A percentile compares a stretch with the other conserved stretches of the same genome.
phyloP scores from a whole-genome alignment of 2,329 filamentous ascomycete species.

The Pseudovirgaria hyperparasitica region DNA sequence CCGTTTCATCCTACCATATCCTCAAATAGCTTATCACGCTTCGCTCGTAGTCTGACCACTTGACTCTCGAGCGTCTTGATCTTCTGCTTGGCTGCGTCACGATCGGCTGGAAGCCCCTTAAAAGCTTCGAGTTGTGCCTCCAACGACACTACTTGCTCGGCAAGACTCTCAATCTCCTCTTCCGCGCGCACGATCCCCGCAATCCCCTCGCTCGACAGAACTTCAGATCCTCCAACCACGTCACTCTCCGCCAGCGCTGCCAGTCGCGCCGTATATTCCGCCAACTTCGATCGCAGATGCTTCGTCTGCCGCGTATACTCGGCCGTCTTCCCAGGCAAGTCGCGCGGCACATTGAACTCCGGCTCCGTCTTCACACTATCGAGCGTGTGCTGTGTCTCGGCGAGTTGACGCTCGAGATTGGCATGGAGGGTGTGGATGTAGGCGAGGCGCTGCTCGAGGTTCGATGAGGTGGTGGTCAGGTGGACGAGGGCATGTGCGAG shows the following conservation, averaged over 20 bases:
- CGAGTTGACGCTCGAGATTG: conserved; percentile 20
- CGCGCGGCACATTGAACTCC: conserved; percentile 33
- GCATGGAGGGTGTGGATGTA: conserved; percentile 20
- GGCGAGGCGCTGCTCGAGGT: conserved; percentile 17
- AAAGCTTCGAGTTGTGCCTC: conserved; percentile 54
- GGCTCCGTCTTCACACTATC: conserved; percentile 16
- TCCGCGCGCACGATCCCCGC: conserved; percentile 48
- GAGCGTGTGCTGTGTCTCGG: conserved; percentile 17
- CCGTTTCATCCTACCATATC: conserved; percentile 56
- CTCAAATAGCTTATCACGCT: conserved; percentile 65
- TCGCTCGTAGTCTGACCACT: conserved; percentile 46
- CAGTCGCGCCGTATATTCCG: conserved; percentile 40
- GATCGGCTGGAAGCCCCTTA: conserved; percentile 59
- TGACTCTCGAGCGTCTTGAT: conserved; percentile 55
- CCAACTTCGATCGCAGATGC: conserved; percentile 50
- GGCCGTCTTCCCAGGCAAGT: conserved; percentile 56
- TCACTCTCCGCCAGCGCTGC: conserved; percentile 7
- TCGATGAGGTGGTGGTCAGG: conserved; percentile 17
- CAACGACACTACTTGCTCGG: conserved; percentile 45
- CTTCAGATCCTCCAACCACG: conserved; percentile 20
- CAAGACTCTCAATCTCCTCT: conserved; percentile 45
- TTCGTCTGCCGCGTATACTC: conserved; percentile 62
- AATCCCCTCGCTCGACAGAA: conserved; percentile 38
- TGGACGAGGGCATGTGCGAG: conserved; percentile 23
- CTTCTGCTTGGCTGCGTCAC: conserved; percentile 54